Conservation (phyloP, 148 eudicot genomes). For the Pouteria glomerata region DNA sequence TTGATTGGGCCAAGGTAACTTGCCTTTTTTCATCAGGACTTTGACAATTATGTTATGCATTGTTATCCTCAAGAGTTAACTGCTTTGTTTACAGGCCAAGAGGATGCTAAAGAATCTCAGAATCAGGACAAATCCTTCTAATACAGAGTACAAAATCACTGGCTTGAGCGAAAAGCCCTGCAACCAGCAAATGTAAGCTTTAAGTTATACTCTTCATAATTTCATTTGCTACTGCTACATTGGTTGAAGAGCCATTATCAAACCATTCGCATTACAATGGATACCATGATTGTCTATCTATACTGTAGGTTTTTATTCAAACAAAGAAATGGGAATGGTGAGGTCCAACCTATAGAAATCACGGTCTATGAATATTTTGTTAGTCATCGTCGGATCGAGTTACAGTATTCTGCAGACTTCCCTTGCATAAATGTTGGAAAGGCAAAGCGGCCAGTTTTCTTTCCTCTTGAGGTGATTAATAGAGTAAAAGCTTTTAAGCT, state of each 20-base stretch:
- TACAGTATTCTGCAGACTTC: constrained; percentile 33
- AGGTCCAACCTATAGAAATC: constrained; percentile 32
- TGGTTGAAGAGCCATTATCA: too few relatives aligned
- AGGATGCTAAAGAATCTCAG: constrained; percentile 52
- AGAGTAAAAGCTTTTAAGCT: background rate
- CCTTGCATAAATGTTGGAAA: constrained; percentile 77
- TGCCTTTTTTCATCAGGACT: background rate
- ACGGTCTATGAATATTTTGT: constrained; percentile 62
- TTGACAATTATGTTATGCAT: background rate
- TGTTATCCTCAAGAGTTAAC: background rate
- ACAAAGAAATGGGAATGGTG: constrained; percentile 26
- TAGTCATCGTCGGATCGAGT: constrained; percentile 32
- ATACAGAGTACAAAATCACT: constrained; percentile 49
- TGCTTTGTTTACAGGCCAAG: constrained; percentile 37
- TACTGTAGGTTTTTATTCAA: constrained; percentile 45
- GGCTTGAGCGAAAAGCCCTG: constrained; percentile 54
- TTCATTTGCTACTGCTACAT: too few relatives aligned
- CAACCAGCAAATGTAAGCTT: constrained; percentile 28
- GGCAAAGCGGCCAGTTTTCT: constrained; percentile 57
- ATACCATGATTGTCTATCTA: too few relatives aligned
- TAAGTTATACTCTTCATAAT: too few relatives aligned
- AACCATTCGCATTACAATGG: too few relatives aligned
- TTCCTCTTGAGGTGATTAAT: constrained; percentile 63
- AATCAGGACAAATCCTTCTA: constrained; percentile 33
- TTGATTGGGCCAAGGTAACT: constrained; percentile 50